phyloP scores from a whole-genome alignment of 768 basidiomycete genomes.

The Boletus rufocinnamomeus region DNA sequence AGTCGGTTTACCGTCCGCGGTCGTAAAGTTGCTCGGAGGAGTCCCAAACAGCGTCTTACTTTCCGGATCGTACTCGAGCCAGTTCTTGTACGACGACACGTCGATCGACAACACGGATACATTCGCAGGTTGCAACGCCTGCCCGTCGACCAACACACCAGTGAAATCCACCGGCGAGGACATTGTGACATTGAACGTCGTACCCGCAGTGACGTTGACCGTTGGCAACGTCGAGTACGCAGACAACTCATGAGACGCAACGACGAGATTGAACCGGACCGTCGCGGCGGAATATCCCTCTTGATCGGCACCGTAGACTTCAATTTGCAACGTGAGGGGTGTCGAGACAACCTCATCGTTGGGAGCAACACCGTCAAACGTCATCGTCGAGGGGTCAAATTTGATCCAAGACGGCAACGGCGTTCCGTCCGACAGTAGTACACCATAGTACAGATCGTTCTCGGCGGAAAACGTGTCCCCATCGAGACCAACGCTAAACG shows the following conservation, averaged over 20 bases:
- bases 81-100: slow-evolving; percentile 51
- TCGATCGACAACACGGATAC: slow-evolving; percentile 61
- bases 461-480: slow-evolving; percentile 57
- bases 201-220: slow-evolving; percentile 68
- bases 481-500: slow-evolving; percentile 86
- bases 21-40: slow-evolving; percentile 49
- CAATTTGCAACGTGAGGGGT: slow-evolving; percentile 50
- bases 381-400: slow-evolving; percentile 67
- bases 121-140: slow-evolving; percentile 56
- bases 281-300: slow-evolving; percentile 66
- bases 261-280: slow-evolving; percentile 63
- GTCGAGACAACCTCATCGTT: slow-evolving; percentile 38
- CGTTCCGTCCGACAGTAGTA: slow-evolving; percentile 65
- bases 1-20: slow-evolving; percentile 35
- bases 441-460: slow-evolving; percentile 60
- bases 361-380: slow-evolving; percentile 81
- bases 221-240: slow-evolving; percentile 50
- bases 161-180: slow-evolving; percentile 58
- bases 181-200: slow-evolving; percentile 53
- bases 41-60: slow-evolving; percentile 64
- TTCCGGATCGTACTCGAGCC: slow-evolving; percentile 61
- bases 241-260: slow-evolving; percentile 71
- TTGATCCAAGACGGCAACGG: slow-evolving; percentile 72
- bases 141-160: slow-evolving; percentile 64
- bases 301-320: slow-evolving; percentile 70